Base-by-base conservation (phyloP, 2,329 filamentous ascomycete species). In the Zalaria obscura region DNA sequence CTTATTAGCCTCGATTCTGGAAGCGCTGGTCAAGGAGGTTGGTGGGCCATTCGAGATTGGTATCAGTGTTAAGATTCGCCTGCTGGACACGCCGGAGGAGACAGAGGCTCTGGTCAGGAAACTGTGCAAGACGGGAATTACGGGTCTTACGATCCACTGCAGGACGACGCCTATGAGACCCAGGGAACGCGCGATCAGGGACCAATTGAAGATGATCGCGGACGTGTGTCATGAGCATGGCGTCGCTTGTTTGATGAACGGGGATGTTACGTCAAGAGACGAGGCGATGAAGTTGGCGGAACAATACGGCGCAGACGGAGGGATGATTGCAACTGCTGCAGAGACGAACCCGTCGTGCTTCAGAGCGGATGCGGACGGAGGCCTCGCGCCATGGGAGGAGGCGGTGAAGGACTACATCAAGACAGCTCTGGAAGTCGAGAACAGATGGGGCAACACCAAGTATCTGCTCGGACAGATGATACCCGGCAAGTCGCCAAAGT, bases 121-220 rank as follows among this genome's bases (percentile, higher is more conserved):
- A 43, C 76, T 98, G 3, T 83, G 84, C 49, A 73, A 72, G 39
- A 98, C 91, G 0, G 91, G 91, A 2, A 96, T 98, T 57, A 91
- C 80, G 2, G 88, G 83, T 0, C 67, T 98, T 48, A 96, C 91
- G 0, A 76, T 98, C 1, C 91, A 98, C 66, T 98, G 91, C 63
- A 84, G 91, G 25, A 98, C 91, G 0, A 89, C 88, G 4, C 85
- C 88, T 1, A 98, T 98, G 91, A 76, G 91, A 32, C 88, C 89
- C 2, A 72, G 88, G 38, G 87, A 96, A 62, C 73, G 78, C 25
- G 91, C 89, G 3, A 86, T 96, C 44, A 76, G 91, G 11, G 80
- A 78, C 25, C 88, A 95, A 62, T 68, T 98, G 46, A 73, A 72
- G 44, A 93, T 94, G 83, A 72, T 98, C 37, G 81, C 75, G 1